Evolutionary conservation across 768 basidiomycete species (phyloP).

Genomic region (Podaxis carcinomalis): DNA sequence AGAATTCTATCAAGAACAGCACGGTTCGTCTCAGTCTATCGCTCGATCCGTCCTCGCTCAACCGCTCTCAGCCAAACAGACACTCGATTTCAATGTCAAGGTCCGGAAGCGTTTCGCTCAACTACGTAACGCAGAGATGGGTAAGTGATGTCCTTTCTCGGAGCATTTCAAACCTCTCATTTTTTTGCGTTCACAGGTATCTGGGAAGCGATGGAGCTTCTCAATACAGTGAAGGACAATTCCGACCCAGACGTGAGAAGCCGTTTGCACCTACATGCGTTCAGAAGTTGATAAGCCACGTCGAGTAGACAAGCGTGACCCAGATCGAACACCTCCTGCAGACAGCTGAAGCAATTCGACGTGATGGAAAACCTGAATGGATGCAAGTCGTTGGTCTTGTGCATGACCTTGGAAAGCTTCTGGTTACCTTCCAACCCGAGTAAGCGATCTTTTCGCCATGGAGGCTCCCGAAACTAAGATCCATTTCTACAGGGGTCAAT

Average conservation of each 20-base stretch:
- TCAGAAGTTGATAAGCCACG: conserved; percentile 19
- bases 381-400: conserved; percentile 89
- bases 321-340: conserved; percentile 92
- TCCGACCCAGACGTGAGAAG: conserved; percentile 80
- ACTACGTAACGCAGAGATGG: conserved; percentile 4
- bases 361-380: conserved; percentile 87
- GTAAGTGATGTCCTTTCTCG: background rate
- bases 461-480: background rate
- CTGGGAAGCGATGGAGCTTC: conserved; percentile 85
- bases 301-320: conserved; percentile 59
- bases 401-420: conserved; percentile 87
- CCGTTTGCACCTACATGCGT: background rate
- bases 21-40: conserved; percentile 41
- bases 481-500: conserved; percentile 59
- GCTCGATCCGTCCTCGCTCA: background rate
- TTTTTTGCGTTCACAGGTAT: conserved; percentile 61
- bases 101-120: conserved; percentile 37
- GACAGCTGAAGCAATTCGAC: conserved; percentile 85
- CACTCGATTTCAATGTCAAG: conserved; percentile 77
- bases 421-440: conserved; percentile 78
- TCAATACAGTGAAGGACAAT: conserved; percentile 85
- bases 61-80: conserved; percentile 67
- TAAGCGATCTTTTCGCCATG: background rate
- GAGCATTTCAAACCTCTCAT: conserved; percentile 17
- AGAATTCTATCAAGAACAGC: conserved; percentile 74